Conservation (phyloP, 2,329 filamentous ascomycete species). For the Zalaria sp. region DNA sequence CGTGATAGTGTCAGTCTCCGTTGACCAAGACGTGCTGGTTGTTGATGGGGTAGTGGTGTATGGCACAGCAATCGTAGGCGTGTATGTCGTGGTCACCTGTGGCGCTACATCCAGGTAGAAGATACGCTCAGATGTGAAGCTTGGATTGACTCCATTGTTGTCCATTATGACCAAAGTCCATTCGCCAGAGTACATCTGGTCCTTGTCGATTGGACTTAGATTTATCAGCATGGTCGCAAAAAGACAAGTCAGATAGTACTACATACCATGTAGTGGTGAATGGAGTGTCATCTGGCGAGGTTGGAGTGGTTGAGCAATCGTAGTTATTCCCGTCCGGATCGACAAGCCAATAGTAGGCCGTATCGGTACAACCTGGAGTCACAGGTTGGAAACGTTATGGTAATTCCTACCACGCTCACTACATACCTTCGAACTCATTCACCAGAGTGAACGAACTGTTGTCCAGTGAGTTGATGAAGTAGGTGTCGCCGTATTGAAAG, state of each 20-base stretch:
- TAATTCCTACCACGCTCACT: slow-evolving; percentile 1
- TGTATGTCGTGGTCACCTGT: slow-evolving; percentile 14
- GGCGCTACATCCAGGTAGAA: slow-evolving; percentile 22
- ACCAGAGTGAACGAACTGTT: slow-evolving; percentile 27
- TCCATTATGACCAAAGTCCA: slow-evolving; percentile 28
- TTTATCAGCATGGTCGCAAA: not conserved
- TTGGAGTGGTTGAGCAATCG: slow-evolving; percentile 24
- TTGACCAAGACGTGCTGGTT: slow-evolving; percentile 12
- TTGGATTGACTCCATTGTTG: slow-evolving; percentile 27
- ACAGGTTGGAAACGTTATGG: too few species aligned
- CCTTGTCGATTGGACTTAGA: slow-evolving; percentile 24
- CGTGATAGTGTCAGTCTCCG: not conserved
- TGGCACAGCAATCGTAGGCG: not conserved
- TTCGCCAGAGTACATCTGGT: slow-evolving; percentile 26
- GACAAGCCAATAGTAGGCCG: slow-evolving; percentile 26
- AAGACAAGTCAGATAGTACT: too few species aligned
- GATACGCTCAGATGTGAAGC: slow-evolving; percentile 31
- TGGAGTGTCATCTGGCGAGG: slow-evolving; percentile 23
- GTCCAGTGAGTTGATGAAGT: slow-evolving; percentile 30
- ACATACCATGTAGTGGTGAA: slow-evolving; percentile 24
- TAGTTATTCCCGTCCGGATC: slow-evolving; percentile 24
- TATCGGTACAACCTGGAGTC: slow-evolving; percentile 22
- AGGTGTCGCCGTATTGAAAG: slow-evolving; percentile 26
- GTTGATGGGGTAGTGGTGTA: slow-evolving; percentile 10
- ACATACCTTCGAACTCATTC: slow-evolving; percentile 24